Evolutionary conservation across 2,329 filamentous ascomycete species (phyloP), one percentile per base, ranked within the genome.

Genomic region (Falciphora oryzae): DNA sequence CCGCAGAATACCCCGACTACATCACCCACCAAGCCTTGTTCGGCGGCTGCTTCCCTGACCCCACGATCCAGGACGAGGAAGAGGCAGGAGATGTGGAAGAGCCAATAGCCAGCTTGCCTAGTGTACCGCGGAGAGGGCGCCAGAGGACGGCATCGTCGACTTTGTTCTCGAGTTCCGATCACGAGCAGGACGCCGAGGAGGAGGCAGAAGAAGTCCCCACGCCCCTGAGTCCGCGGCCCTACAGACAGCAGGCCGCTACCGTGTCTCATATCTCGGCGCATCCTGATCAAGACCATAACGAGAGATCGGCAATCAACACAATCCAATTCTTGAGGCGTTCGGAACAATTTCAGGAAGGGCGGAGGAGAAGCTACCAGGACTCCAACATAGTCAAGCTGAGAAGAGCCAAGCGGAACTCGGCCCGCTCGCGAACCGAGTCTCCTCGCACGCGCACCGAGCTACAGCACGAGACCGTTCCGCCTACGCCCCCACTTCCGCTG

Each of bases 1-100:
- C 22, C 44, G 44, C 44, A 4, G 61, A 62, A 18, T 62, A 62
- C 25, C 61, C 61, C 18, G 61, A 62, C 61, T 62, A 53, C 27
- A 3, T 44, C 2, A 56, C 61, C 22, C 61, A 62, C 14, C 38
- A 62, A 14, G 44, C 50, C 16, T 22, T 62, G 28, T 62, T 62
- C 16, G 61, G 61, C 28, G 61, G 44, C 38, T 7, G 38, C 16
- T 22, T 50, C 5, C 13, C 44, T 16, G 27, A 28, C 10, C 61
- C 44, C 16, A 32, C 61, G 8, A 25, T 27, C 3, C 18, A 22
- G 25, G 38, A 31, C 22, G 61, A 62, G 16, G 44, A 62, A 38
- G 44, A n/a, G 18, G 18, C 44, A n/a, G 44, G 22, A 10, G 44
- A n/a, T 18, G 44, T 13, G 22, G 18, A 13, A 8, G 44, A 7